Evolutionary conservation across 2,329 filamentous ascomycete species (phyloP), one percentile per base, ranked within the genome.

Genomic region (Aspergillus pseudoviridinutans): DNA sequence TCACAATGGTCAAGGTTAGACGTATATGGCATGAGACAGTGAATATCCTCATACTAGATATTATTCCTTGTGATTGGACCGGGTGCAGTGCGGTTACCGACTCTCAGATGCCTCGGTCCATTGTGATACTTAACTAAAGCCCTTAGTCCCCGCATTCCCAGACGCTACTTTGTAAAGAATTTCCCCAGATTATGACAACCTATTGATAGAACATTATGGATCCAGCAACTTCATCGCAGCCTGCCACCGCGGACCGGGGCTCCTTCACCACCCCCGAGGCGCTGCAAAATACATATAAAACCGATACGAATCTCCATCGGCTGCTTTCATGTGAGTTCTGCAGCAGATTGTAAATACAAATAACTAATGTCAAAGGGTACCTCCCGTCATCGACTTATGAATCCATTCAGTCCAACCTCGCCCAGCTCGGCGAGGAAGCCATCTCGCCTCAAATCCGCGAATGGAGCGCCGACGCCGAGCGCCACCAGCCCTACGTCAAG

Each of bases 401-500:
- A 60, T 84, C 79, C 73, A 71, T 87, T 20, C 62, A 67, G 38
- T 52, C 62, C 2, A 62, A 66, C 7, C 60, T 73, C 12, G 59
- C 42, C 2, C 61, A 64, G 42, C 63, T 73, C 38, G 71, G 69
- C 28, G 68, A 59, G 3, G 70, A 74, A 54, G 70, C 70, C 14
- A 59, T 73, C 29, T 74, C 71, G 3, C 59, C 65, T 10, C 60
- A 61, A 50, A 59, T 73, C 25, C 61, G 63, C 5, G 67, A 66
- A 38, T 72, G 67, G 69, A 71, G 63, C 35, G 82, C 82, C 0
- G 85, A 90, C 67, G 83, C 87, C 0, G 88, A 91, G 70, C 79
- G 76, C 46, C 86, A 88, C 61, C 80, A 83, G 49, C 87, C 87
- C 0, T 84, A 84, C 32, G 71, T 90, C 3, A 79, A 79, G 46